These are phyloP conservation scores for Deakozyma indianensis DNA, from an alignment of 805 yeast genomes.

Conservation along the genomic window DNA sequence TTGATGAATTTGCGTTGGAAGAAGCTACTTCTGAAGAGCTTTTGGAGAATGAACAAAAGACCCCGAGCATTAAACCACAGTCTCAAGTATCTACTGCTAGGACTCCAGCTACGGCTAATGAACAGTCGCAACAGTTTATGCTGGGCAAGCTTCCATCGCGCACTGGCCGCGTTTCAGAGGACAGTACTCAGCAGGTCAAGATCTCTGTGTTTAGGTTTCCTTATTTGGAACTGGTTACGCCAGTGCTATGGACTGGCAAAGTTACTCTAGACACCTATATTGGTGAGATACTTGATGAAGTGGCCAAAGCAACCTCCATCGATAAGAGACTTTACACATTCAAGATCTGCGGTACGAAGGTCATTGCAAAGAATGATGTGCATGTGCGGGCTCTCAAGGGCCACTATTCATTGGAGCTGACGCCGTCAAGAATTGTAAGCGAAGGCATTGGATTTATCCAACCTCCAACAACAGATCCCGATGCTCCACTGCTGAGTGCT, in stretches of 20 bases:
- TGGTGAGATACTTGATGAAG: slow-evolving; percentile 14
- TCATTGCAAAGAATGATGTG: slow-evolving; percentile 9
- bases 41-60: slow-evolving; percentile 17
- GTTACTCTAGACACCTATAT: slow-evolving; percentile 11
- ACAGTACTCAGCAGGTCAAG: slow-evolving; percentile 5
- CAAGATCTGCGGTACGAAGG: slow-evolving; percentile 17
- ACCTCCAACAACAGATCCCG: slow-evolving; percentile 16
- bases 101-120: not conserved
- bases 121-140: not conserved
- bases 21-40: slow-evolving; percentile 29
- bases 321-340: slow-evolving; percentile 19
- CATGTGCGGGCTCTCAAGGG: slow-evolving; percentile 29
- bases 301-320: slow-evolving; percentile 19
- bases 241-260: slow-evolving; percentile 15
- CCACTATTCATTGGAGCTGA: slow-evolving; percentile 26
- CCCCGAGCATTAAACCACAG: slow-evolving; percentile 17
- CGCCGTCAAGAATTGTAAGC: slow-evolving; percentile 30
- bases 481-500: slow-evolving; percentile 17
- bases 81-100: not conserved
- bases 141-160: not conserved
- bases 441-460: slow-evolving; percentile 14
- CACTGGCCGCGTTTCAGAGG: not conserved
- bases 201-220: slow-evolving; percentile 19
- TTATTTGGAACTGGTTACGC: slow-evolving; percentile 17
- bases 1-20: slow-evolving; percentile 70